A percentile compares a stretch with the other conserved stretches of the same genome.
phyloP scores from a whole-genome alignment of 2,329 filamentous ascomycete genomes.

The Fusarium luffae region DNA sequence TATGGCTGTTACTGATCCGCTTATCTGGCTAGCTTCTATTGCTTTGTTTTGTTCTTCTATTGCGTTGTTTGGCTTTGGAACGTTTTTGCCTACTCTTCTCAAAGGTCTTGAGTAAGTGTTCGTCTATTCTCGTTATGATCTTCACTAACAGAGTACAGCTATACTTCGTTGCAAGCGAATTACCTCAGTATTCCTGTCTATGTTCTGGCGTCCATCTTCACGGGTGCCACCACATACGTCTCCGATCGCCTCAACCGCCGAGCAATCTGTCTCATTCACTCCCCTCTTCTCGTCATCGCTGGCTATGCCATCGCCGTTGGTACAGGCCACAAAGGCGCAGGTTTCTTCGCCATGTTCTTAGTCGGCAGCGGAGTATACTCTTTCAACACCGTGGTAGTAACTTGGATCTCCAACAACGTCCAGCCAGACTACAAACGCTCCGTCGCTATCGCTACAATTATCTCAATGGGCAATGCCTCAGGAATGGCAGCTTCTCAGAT shows the following conservation, averaged over 20 bases:
- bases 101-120: constrained; percentile 47
- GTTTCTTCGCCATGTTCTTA: constrained; percentile 44
- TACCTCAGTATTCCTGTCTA: constrained; percentile 53
- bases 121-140: fast-evolving
- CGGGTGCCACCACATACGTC: constrained; percentile 17
- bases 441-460: constrained; percentile 57
- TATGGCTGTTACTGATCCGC: constrained; percentile 39
- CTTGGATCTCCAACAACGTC: constrained; percentile 60
- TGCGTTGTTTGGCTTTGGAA: constrained; percentile 50
- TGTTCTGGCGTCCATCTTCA: constrained; percentile 40
- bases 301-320: constrained; percentile 47
- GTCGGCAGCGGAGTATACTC: constrained; percentile 32
- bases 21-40: constrained; percentile 49
- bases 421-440: constrained; percentile 61
- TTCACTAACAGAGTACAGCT: constrained; percentile 1
- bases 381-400: constrained; percentile 27
- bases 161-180: constrained; percentile 48
- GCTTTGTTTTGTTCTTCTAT: constrained; percentile 29
- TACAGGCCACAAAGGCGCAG: constrained; percentile 39
- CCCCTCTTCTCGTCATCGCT: constrained; percentile 40
- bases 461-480: constrained; percentile 60
- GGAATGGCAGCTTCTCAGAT: constrained; percentile 61
- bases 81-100: constrained; percentile 53
- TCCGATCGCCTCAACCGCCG: constrained; percentile 44
- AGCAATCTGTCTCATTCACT: constrained; percentile 32